A percentile compares a stretch with the other conserved stretches of the same genome.
phyloP scores from a whole-genome alignment of 2,329 filamentous ascomycete genomes.

The Conoideocrella luteorostrata region DNA sequence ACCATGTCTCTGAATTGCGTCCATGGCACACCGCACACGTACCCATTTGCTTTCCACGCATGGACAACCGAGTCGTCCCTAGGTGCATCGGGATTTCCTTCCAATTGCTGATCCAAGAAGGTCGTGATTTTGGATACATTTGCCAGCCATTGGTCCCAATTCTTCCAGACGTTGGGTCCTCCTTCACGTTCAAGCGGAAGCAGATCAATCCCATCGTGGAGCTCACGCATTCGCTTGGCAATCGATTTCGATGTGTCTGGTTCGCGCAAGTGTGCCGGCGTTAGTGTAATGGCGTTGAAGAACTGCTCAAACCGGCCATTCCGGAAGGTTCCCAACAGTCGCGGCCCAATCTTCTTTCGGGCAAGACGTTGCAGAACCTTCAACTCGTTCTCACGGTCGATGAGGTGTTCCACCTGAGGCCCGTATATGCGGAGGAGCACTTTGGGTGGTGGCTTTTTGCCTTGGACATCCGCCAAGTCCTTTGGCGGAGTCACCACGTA shows the following conservation, averaged over 20 bases:
- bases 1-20: constrained; percentile 66
- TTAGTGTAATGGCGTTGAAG: constrained; percentile 78
- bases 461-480: constrained; percentile 39
- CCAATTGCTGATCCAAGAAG: constrained; percentile 52
- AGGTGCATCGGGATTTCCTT: constrained; percentile 26
- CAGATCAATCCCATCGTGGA: constrained; percentile 89
- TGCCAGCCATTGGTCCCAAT: constrained; percentile 89
- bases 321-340: constrained; percentile 81
- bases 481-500: constrained; percentile 85
- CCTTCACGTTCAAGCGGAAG: constrained; percentile 68
- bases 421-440: constrained; percentile 89
- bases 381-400: constrained; percentile 86
- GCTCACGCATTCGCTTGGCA: constrained; percentile 92
- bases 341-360: constrained; percentile 87
- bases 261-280: constrained; percentile 66
- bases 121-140: constrained; percentile 56
- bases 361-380: constrained; percentile 79
- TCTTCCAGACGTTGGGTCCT: constrained; percentile 80
- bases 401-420: constrained; percentile 89
- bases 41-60: constrained; percentile 62
- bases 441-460: constrained; percentile 52
- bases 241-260: constrained; percentile 85
- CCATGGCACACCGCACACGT: constrained; percentile 83
- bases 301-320: constrained; percentile 97
- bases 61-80: constrained; percentile 25